A percentile compares a stretch with the other conserved stretches of the same genome.
Conservation (phyloP, 495 filamentous ascomycete genomes). For the Lophium mytilinum region DNA sequence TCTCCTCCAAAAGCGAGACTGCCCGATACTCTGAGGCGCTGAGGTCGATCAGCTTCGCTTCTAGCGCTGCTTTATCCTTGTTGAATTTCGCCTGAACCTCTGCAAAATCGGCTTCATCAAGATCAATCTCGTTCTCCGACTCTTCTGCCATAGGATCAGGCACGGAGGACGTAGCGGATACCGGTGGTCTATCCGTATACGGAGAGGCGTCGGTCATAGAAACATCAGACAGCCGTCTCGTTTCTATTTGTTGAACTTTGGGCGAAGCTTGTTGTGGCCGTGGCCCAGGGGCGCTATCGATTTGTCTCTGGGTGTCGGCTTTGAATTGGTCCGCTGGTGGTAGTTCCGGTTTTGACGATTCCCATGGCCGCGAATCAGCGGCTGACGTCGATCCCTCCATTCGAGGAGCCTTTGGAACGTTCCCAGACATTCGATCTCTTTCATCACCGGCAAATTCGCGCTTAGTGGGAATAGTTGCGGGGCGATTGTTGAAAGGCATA, state of each 20-base stretch:
- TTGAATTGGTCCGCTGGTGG: not conserved
- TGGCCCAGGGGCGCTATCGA: not conserved
- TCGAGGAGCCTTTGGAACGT: constrained; percentile 16
- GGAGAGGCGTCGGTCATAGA: constrained; percentile 18
- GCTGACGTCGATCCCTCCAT: constrained; percentile 5
- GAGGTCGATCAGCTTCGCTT: constrained; percentile 31
- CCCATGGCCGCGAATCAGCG: constrained; percentile 3
- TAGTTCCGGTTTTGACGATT: constrained; percentile 4
- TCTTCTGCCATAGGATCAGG: constrained; percentile 21
- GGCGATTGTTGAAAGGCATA: constrained; percentile 3
- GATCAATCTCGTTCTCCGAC: constrained; percentile 33
- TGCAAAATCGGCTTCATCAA: constrained; percentile 32
- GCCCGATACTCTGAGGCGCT: constrained; percentile 25
- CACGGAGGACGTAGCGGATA: constrained; percentile 5
- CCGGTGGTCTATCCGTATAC: constrained; percentile 2
- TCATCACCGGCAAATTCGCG: constrained; percentile 19
- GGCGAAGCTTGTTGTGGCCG: not conserved
- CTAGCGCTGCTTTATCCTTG: constrained; percentile 28
- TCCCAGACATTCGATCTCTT: constrained; percentile 16
- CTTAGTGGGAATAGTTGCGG: constrained; percentile 13
- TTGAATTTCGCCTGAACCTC: constrained; percentile 32
- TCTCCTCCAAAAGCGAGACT: constrained; percentile 26
- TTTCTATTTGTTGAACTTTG: constrained; percentile 4
- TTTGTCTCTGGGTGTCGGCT: not conserved
- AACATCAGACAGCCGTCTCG: constrained; percentile 15